A percentile compares a stretch with the other conserved stretches of the same genome.
Evolutionary conservation across 1,284 basidiomycete species (phyloP).

Genomic region (Cryptococcus sp.): DNA sequence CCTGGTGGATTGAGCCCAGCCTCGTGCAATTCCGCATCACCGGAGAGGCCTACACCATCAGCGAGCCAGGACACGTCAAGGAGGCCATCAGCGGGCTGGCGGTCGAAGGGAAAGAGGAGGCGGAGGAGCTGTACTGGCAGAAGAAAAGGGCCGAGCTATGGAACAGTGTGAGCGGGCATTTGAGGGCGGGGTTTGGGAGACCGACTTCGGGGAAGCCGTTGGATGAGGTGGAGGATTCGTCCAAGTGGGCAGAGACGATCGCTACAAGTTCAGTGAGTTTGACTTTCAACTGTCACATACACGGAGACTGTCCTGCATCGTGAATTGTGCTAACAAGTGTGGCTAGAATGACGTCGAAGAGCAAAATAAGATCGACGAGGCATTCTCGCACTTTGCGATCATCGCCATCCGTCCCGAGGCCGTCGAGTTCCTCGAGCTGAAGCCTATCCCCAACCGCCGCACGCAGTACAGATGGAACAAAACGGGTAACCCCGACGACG

Average conservation of each 20-base stretch:
- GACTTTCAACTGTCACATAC: background rate
- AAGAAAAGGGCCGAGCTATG: conserved; percentile 34
- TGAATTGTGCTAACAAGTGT: background rate
- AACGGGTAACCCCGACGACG: conserved; percentile 1
- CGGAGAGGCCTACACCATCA: conserved; percentile 35
- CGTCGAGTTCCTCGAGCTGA: conserved; percentile 46
- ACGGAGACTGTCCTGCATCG: background rate
- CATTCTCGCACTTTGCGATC: conserved; percentile 40
- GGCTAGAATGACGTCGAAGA: conserved; percentile 29
- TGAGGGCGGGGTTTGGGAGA: conserved; percentile 46
- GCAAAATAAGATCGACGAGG: conserved; percentile 32
- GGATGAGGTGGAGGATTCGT: conserved; percentile 26
- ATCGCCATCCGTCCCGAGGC: conserved; percentile 37
- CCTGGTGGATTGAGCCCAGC: conserved; percentile 43
- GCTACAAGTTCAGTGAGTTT: conserved; percentile 30
- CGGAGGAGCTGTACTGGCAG: conserved; percentile 36
- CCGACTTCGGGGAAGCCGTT: conserved; percentile 41
- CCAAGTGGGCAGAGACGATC: conserved; percentile 32
- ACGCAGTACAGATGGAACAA: conserved; percentile 28
- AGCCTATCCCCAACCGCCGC: conserved; percentile 37
- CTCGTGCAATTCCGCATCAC: conserved; percentile 45
- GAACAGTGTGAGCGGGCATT: conserved; percentile 37
- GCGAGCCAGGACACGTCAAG: conserved; percentile 1
- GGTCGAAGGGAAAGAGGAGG: conserved; percentile 20
- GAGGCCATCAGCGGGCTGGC: conserved; percentile 11